Evolutionary conservation across 163 green algal species (phyloP).

Genomic region (Chloroidium sp.): DNA sequence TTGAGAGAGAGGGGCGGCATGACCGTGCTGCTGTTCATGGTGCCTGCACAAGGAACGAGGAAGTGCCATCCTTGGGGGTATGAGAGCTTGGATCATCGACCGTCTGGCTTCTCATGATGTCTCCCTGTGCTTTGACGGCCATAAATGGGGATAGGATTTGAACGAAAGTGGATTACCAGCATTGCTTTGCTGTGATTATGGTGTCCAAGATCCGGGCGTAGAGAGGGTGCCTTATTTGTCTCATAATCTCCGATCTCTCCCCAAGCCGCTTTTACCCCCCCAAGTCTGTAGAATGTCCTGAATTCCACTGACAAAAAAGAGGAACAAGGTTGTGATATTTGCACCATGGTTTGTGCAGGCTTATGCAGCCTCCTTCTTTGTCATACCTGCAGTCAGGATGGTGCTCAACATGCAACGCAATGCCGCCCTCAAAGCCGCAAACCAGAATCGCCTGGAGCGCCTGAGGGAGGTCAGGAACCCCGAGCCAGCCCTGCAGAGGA

Average conservation of each 20-base stretch:
- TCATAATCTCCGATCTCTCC: too few species aligned
- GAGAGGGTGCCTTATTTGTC: not conserved
- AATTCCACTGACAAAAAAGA: not conserved
- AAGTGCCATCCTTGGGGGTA: not conserved
- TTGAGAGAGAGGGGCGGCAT: not conserved
- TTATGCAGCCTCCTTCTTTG: conserved; percentile 71
- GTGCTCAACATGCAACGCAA: conserved; percentile 49
- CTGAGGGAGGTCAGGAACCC: conserved; percentile 1
- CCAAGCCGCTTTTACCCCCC: not conserved
- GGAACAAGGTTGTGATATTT: not conserved
- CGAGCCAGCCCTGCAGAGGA: conserved; percentile 2
- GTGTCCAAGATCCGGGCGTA: not conserved
- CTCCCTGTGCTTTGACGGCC: too few species aligned
- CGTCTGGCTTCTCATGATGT: too few species aligned
- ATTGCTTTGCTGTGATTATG: not conserved
- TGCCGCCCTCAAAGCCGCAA: conserved; percentile 46
- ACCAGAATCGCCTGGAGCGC: conserved; percentile 19
- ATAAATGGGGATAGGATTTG: too few species aligned
- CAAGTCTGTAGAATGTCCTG: not conserved
- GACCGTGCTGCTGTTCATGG: not conserved
- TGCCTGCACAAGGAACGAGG: not conserved
- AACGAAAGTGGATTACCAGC: too few species aligned
- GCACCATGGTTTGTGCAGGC: conserved; percentile 30
- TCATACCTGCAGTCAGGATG: conserved; percentile 46
- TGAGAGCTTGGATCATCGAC: not conserved